phyloP scores from a whole-genome alignment of 179 eudicot species.

The Kewa caespitosa region DNA sequence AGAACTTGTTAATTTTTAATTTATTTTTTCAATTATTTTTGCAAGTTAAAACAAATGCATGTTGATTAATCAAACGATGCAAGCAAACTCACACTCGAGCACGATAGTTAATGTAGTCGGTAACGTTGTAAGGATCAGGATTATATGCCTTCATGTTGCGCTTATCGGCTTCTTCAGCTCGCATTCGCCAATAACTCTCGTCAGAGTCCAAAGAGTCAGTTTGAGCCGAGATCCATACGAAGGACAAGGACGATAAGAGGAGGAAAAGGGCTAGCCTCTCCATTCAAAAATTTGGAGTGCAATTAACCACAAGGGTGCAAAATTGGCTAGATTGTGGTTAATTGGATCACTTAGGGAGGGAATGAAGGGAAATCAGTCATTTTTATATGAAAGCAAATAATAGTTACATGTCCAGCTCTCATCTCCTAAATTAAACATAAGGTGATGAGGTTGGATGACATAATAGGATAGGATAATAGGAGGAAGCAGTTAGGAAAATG shows the following conservation, averaged over 20 bases:
- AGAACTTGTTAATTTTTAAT: no score
- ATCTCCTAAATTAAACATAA: no score
- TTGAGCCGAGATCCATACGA: constrained; percentile 10
- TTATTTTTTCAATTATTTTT: no score
- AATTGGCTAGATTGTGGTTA: neutral
- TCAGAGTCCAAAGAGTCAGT: constrained; percentile 20
- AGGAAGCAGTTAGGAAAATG: no score
- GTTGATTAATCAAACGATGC: no score
- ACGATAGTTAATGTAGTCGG: constrained; percentile 40
- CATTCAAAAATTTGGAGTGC: constrained; percentile 10
- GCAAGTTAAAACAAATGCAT: no score
- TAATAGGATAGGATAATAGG: no score
- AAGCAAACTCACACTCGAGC: constrained; percentile 46
- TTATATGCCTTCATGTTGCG: constrained; percentile 28
- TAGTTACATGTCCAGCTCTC: no score
- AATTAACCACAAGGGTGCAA: constrained; percentile 15
- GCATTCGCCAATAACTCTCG: constrained; percentile 23
- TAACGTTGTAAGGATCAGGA: constrained; percentile 43
- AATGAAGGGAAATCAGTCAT: no score
- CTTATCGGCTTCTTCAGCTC: constrained; percentile 28
- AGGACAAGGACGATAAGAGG: constrained; percentile 10
- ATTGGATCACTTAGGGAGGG: neutral
- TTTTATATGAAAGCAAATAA: no score
- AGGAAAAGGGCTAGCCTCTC: constrained; percentile 19
- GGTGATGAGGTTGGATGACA: no score